Evolutionary conservation across 2,329 filamentous ascomycete genomes (phyloP), one percentile per base, ranked within the genome.

Genomic region (Ophiostoma himal-ulmi): DNA sequence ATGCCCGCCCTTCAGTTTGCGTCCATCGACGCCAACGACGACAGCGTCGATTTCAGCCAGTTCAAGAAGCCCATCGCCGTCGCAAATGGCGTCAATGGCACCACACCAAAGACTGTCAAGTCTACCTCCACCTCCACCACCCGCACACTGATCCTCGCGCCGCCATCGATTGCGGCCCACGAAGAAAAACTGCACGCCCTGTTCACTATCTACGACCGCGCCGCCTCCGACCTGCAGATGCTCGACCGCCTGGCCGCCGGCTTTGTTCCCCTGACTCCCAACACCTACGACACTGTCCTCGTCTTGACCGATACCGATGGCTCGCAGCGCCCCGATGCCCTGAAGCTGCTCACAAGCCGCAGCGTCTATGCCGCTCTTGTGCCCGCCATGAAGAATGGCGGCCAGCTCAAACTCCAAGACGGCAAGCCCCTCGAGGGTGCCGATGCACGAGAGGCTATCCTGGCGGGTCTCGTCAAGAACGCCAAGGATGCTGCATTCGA

Each of bases 141-240:
- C 20, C 68, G 74, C 65, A 75, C 72, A 1, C 72, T 76, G 17
- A 69, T 76, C 11, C 89, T 98, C 73, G 93, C 94, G 41, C 94
- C 95, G 69, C 94, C 95, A 14, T 96, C 93, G 34, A 87, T 98
- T 76, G 90, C 95, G 75, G 88, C 92, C 70, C 91, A 96, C 80
- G 92, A 94, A 75, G 89, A 92, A 75, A 88, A 88, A 76, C 85
- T 98, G 74, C 86, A 88, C 74, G 82, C 83, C 74, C 84, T 95
- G 73, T 87, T 96, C 26, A 30, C 70, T 1, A 83, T 88, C 71
- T 89, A 92, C 82, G 89, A 95, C 79, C 90, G 93, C 77, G 82
- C 85, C 73, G 83, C 86, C 65, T 94, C 93, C 73, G 95, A 99
- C 78, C 85, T 99, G 69, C 95, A 98, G 80, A 99, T 99, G 95